phyloP scores from a whole-genome alignment of 2,329 filamentous ascomycete genomes.

The Calcarisporium arbuscula region DNA sequence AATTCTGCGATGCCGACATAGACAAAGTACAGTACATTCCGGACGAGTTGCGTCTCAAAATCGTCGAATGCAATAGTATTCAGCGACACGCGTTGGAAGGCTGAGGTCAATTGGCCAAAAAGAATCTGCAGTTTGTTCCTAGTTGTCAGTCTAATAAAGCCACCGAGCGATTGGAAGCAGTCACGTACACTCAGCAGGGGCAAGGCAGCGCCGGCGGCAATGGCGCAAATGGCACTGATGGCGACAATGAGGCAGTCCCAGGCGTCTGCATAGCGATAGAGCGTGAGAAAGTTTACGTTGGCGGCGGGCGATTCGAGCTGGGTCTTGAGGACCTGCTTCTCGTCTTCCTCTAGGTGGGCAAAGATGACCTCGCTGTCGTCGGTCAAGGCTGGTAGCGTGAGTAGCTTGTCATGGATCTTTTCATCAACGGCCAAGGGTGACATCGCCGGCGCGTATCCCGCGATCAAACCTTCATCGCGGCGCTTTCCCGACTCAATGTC shows the following conservation, averaged over 20 bases:
- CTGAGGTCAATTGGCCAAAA: conserved; percentile 69
- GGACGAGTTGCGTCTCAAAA: conserved; percentile 55
- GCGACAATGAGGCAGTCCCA: conserved; percentile 58
- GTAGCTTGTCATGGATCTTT: too few relatives aligned
- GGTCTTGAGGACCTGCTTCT: conserved; percentile 59
- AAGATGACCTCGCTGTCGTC: too few relatives aligned
- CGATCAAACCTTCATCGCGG: too few relatives aligned
- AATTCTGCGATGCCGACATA: conserved; percentile 82
- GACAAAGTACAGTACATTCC: conserved; percentile 73
- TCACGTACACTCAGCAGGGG: conserved; percentile 80
- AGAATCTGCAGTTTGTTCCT: too few relatives aligned
- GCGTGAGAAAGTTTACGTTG: conserved; percentile 55
- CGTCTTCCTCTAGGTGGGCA: conserved; percentile 59
- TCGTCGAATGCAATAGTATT: conserved; percentile 37
- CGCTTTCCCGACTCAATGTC: too few relatives aligned
- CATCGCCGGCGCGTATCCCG: too few relatives aligned
- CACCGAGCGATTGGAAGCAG: too few relatives aligned
- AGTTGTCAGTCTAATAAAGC: too few relatives aligned
- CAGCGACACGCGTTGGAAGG: conserved; percentile 51
- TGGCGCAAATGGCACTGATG: conserved; percentile 56
- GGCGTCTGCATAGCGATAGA: conserved; percentile 65
- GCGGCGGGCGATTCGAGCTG: conserved; percentile 62
- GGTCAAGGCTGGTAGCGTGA: too few relatives aligned
- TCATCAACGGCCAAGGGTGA: too few relatives aligned
- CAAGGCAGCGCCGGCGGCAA: conserved; percentile 66